Base-by-base conservation (phyloP, 805 yeast species). In the Blastobotrys muscicola region DNA sequence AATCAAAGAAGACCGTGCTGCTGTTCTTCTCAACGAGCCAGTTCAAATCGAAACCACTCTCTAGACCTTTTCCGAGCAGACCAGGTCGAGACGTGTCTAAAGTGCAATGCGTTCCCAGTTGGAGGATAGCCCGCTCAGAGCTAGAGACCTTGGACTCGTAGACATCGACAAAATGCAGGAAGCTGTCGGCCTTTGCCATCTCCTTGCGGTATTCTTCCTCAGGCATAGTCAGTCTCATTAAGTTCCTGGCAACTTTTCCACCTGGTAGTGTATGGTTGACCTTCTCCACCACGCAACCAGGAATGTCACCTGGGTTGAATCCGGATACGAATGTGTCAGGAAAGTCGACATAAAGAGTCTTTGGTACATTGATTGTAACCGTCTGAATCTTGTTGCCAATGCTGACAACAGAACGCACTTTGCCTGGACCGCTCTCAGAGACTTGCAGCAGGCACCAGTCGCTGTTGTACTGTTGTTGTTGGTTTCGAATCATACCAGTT, bases 381-480 rank as follows among this genome's bases (percentile, higher is more conserved):
- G 77, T 69, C 57, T 86, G 96, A 15, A 92, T 71, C 53, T 79
- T 81, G 9, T 78, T 80, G 50, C 78, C 77, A 33, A 87, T 77
- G 49, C 74, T 57, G 0, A 80, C 86, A 56, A 70, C 75, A 0
- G 84, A 96, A 45, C 77, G 80, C 29, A 90, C 67, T 41, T 76
- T 81, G n/a, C 97, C 97, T 0, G 85, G 82, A 8, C 54, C 56
- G 0, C 57, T 37, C 0, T 57, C 39, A 34, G 53, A 79, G 54
- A 85, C 78, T 52, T 86, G 87, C 31, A 92, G 61, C 32, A 92
- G 70, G 49, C 87, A 86, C 99, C 99, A 92, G 29, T 79, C 74
- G 6, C 80, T 80, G 8, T 85, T 82, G 54, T 82, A 78, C 74
- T 9, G 48, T 45, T 56, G 82, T 95, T 0, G 94, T 94, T 84